A percentile compares a stretch with the other conserved stretches of the same genome.
phyloP scores from a whole-genome alignment of 805 yeast genomes.

The Lipomyces yamadae region DNA sequence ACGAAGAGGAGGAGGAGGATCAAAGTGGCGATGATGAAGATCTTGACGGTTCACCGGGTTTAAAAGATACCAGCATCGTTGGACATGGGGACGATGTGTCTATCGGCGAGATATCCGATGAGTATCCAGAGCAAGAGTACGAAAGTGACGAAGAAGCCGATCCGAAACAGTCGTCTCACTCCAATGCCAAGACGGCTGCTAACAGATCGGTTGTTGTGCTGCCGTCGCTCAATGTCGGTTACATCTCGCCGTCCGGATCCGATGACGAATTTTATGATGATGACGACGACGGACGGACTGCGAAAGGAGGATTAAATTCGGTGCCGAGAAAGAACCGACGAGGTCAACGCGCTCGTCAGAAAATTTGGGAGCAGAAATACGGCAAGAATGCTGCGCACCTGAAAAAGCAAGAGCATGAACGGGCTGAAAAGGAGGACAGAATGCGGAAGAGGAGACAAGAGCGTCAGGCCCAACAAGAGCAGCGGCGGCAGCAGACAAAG shows the following conservation, averaged over 20 bases:
- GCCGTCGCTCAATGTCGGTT: slow-evolving; percentile 80
- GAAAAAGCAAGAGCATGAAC: slow-evolving; percentile 62
- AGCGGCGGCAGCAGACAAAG: slow-evolving; percentile 15
- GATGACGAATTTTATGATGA: slow-evolving; percentile 48
- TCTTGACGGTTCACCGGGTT: too few species aligned
- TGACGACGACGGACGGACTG: slow-evolving; percentile 1
- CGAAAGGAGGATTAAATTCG: slow-evolving; percentile 30
- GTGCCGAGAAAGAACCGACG: slow-evolving; percentile 78
- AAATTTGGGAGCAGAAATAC: slow-evolving; percentile 92
- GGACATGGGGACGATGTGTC: slow-evolving; percentile 2
- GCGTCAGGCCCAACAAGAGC: slow-evolving; percentile 16
- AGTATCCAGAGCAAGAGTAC: slow-evolving; percentile 10
- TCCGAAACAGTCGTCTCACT: not conserved
- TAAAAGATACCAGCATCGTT: too few species aligned
- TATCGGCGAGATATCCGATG: slow-evolving; percentile 18
- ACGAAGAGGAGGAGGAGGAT: slow-evolving; percentile 29
- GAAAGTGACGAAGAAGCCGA: not conserved
- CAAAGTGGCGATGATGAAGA: slow-evolving; percentile 24
- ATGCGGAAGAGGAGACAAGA: slow-evolving; percentile 42
- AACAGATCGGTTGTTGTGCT: slow-evolving; percentile 45
- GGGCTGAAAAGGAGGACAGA: slow-evolving; percentile 64
- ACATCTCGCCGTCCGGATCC: slow-evolving; percentile 78
- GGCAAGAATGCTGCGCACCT: slow-evolving; percentile 86
- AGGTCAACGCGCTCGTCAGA: slow-evolving; percentile 96
- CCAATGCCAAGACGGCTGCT: slow-evolving; percentile 25